Evolutionary conservation across 2,329 filamentous ascomycete species (phyloP).

Genomic region (Simplicillium aogashimaense): DNA sequence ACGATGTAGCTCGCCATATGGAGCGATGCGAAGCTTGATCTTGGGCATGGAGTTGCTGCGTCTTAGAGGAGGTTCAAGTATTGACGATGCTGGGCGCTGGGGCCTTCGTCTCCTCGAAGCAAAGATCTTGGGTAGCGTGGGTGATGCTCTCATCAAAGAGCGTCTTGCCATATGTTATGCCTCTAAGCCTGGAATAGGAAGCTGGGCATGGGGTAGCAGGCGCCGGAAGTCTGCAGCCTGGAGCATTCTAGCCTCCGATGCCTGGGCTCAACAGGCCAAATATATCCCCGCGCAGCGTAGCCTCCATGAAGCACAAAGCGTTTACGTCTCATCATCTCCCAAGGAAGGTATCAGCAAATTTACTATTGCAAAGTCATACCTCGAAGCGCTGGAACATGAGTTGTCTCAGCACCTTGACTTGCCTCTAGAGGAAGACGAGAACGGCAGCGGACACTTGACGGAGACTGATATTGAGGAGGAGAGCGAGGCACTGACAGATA

Average conservation of each 20-base stretch:
- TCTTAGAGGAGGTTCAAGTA: conserved; percentile 65
- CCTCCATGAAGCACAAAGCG: conserved; percentile 56
- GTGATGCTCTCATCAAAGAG: conserved; percentile 77
- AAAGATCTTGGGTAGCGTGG: conserved; percentile 62
- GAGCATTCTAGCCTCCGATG: conserved; percentile 73
- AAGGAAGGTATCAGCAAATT: conserved; percentile 44
- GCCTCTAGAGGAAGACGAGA: conserved; percentile 14
- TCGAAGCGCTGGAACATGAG: conserved; percentile 39
- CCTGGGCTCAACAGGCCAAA: conserved; percentile 72
- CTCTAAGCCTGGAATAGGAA: conserved; percentile 58
- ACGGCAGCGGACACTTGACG: conserved; percentile 20
- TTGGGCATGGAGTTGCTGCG: conserved; percentile 75
- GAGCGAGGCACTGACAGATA: conserved; percentile 41
- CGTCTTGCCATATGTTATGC: conserved; percentile 77
- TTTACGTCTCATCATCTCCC: conserved; percentile 40
- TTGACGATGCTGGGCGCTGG: conserved; percentile 85
- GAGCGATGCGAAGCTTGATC: conserved; percentile 67
- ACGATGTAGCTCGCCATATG: conserved; percentile 69
- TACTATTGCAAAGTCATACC: conserved; percentile 37
- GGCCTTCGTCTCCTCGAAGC: conserved; percentile 71
- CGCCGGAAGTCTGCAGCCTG: conserved; percentile 82
- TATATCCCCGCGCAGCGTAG: conserved; percentile 69
- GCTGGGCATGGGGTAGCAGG: conserved; percentile 59
- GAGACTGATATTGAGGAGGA: conserved; percentile 34
- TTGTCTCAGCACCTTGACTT: conserved; percentile 36